phyloP scores from a whole-genome alignment of 1,284 basidiomycete species.

The Cutaneotrichosporon sp. region DNA sequence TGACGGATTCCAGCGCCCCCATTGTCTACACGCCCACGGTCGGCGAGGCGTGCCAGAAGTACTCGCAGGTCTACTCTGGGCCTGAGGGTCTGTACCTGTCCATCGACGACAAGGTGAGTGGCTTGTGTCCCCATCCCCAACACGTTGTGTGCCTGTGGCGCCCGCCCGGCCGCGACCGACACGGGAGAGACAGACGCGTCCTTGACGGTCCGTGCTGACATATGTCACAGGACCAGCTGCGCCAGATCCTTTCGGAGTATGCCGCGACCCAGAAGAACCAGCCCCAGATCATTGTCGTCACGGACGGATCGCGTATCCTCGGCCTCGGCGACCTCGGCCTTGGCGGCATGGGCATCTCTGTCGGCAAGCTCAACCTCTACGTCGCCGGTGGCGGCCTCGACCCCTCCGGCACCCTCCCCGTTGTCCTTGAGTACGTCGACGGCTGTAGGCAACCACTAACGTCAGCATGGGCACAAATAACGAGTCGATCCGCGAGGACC shows the following conservation, averaged over 20 bases:
- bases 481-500: conserved; percentile 72
- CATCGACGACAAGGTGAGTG: conserved; percentile 68
- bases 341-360: conserved; percentile 75
- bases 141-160: no score
- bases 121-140: background rate
- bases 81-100: conserved; percentile 71
- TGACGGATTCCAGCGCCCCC: conserved; percentile 51
- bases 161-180: background rate
- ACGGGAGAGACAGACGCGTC: background rate
- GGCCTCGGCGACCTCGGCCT: conserved; percentile 79
- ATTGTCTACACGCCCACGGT: conserved; percentile 90
- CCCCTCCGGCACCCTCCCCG: conserved; percentile 76
- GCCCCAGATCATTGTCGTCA: conserved; percentile 77
- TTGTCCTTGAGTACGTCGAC: conserved; percentile 55
- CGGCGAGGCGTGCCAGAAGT: conserved; percentile 83
- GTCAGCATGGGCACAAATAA: conserved; percentile 76
- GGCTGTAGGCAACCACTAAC: conserved; percentile 22
- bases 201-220: conserved; percentile 2
- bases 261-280: conserved; percentile 58
- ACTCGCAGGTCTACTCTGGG: conserved; percentile 71
- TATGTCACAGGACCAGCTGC: conserved; percentile 53
- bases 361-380: conserved; percentile 89
- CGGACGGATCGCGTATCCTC: conserved; percentile 88
- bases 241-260: conserved; percentile 42
- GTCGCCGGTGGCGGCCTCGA: conserved; percentile 78